A percentile compares a stretch with the other conserved stretches of the same genome.
Evolutionary conservation across 2,329 filamentous ascomycete species (phyloP).

Genomic region (Purpureocillium takamizusanense): DNA sequence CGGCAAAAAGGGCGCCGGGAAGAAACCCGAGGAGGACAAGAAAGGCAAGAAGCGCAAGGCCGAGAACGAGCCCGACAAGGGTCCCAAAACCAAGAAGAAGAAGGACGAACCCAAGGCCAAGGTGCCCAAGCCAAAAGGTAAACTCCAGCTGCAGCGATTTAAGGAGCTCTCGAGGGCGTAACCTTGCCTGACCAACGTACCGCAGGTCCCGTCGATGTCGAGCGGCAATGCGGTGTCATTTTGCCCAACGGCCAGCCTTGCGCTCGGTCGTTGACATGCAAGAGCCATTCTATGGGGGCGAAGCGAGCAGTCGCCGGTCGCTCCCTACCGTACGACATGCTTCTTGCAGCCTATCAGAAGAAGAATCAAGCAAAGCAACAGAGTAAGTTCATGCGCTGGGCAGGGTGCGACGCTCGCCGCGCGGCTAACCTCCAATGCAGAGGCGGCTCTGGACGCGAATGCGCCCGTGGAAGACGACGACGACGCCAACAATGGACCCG

Average conservation of each 20-base stretch:
- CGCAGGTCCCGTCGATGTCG: slow-evolving; percentile 77
- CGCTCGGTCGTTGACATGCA: slow-evolving; percentile 83
- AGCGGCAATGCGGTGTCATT: slow-evolving; percentile 84
- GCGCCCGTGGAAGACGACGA: slow-evolving; percentile 82
- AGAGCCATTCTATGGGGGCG: slow-evolving; percentile 90
- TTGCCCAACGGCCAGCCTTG: slow-evolving; percentile 80
- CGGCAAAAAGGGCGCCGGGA: slow-evolving; percentile 55
- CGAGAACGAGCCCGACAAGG: slow-evolving; percentile 69
- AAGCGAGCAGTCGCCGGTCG: slow-evolving; percentile 82
- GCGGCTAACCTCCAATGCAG: slow-evolving; percentile 32
- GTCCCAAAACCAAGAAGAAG: slow-evolving; percentile 84
- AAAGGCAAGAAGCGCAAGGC: slow-evolving; percentile 74
- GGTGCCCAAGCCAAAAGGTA: slow-evolving; percentile 73
- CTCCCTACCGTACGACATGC: slow-evolving; percentile 85
- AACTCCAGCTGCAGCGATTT: not conserved
- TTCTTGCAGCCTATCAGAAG: slow-evolving; percentile 83
- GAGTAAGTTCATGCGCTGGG: no score
- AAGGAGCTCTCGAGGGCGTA: not conserved
- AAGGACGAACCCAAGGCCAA: slow-evolving; percentile 87
- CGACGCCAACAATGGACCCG: slow-evolving; percentile 66
- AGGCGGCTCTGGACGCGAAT: slow-evolving; percentile 90
- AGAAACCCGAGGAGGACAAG: slow-evolving; percentile 57
- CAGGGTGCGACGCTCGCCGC: not conserved
- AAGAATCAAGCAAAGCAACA: slow-evolving; percentile 98
- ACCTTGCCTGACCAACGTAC: not conserved